A percentile compares a stretch with the other conserved stretches of the same genome.
Evolutionary conservation across 176 grass and related monocot genomes (phyloP).

Genomic region (Hordeum vulgare): DNA sequence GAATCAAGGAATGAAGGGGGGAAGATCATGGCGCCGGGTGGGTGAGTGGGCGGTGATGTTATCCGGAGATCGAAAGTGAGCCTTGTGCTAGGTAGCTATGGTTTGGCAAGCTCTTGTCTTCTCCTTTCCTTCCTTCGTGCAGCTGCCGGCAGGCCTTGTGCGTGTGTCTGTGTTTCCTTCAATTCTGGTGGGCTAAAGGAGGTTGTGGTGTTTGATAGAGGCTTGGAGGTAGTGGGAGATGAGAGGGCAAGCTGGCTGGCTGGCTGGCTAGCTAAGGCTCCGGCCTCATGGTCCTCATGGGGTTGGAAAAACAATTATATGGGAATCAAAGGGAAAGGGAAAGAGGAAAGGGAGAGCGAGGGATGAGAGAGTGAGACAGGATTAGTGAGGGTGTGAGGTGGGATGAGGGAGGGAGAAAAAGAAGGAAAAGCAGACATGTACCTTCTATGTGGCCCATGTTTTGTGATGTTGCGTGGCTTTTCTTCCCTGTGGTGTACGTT

Average conservation of each 20-base stretch:
- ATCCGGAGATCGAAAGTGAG: not conserved
- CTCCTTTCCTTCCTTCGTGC: conserved; percentile 13
- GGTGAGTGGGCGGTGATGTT: not conserved
- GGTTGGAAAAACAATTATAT: not conserved
- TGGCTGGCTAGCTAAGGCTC: not conserved
- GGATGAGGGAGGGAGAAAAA: not conserved
- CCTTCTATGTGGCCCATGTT: conserved; percentile 28
- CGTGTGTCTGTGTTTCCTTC: conserved; percentile 4
- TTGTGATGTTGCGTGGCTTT: conserved; percentile 23
- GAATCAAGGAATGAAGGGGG: conserved; percentile 68
- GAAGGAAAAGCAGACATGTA: conserved; percentile 23
- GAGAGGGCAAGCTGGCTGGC: conserved; percentile 20
- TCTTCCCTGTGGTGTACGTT: not conserved
- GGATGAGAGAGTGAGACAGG: conserved; percentile 28
- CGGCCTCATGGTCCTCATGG: conserved; percentile 21
- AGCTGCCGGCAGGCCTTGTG: not conserved
- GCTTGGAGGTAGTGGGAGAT: conserved; percentile 51
- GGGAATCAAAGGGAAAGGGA: conserved; percentile 29
- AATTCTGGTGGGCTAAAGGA: conserved; percentile 19
- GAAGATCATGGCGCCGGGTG: conserved; percentile 64
- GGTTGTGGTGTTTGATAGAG: conserved; percentile 28
- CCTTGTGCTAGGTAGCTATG: conserved; percentile 16
- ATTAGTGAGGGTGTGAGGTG: conserved; percentile 34
- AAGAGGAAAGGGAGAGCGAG: conserved; percentile 7
- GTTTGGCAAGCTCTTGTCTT: conserved; percentile 21